phyloP scores from a whole-genome alignment of 768 basidiomycete genomes.

The Leccinum uliginosum region DNA sequence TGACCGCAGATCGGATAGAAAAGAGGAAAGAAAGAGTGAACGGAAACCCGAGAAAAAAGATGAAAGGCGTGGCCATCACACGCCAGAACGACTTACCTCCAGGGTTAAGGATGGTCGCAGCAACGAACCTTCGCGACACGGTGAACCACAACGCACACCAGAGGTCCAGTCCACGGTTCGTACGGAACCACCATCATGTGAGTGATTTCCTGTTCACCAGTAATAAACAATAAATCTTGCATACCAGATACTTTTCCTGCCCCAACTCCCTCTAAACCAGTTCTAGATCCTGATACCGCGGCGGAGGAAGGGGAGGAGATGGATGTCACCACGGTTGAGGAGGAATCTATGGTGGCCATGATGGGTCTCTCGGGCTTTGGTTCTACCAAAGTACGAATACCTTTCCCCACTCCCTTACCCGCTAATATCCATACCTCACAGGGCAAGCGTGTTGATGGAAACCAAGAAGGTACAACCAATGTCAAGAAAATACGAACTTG shows the following conservation, averaged over 20 bases:
- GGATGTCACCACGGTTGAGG: conserved; percentile 60
- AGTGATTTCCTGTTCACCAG: not conserved
- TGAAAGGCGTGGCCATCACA: conserved; percentile 38
- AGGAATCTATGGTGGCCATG: conserved; percentile 78
- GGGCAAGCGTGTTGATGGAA: conserved; percentile 79
- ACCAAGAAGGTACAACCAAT: conserved; percentile 65
- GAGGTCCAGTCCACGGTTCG: conserved; percentile 10
- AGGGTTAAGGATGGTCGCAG: conserved; percentile 26
- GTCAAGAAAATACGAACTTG: conserved; percentile 86
- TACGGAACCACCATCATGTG: conserved; percentile 13
- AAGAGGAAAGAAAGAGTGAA: conserved; percentile 30
- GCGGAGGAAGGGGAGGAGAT: conserved; percentile 49
- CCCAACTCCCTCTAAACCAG: conserved; percentile 24
- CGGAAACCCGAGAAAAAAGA: conserved; percentile 33
- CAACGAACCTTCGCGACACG: conserved; percentile 19
- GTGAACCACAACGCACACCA: conserved; percentile 21
- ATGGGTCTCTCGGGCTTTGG: conserved; percentile 92
- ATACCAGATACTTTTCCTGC: conserved; percentile 8
- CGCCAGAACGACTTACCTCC: conserved; percentile 34
- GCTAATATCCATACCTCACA: conserved; percentile 25
- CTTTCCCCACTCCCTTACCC: not conserved
- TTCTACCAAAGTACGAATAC: conserved; percentile 67
- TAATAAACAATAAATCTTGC: not conserved
- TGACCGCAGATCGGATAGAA: conserved; percentile 29
- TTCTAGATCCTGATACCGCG: conserved; percentile 40